A percentile compares a stretch with the other conserved stretches of the same genome.
These are phyloP conservation scores for Nothophytophthora sp. DNA, from an alignment of 352 stramenopile genomes.

Conservation along the genomic window DNA sequence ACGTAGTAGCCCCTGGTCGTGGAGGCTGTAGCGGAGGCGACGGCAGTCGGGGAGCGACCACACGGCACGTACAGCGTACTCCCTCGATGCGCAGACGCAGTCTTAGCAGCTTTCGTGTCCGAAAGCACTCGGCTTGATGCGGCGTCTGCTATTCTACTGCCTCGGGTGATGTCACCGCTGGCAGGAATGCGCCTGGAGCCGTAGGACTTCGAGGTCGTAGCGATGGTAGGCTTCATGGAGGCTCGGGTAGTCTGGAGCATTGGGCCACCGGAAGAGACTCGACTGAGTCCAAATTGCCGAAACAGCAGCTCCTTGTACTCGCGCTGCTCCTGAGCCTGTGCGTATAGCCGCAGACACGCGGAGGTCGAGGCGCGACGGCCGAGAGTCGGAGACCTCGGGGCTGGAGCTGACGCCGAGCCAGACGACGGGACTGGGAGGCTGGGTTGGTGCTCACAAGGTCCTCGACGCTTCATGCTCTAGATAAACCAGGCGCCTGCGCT, in stretches of 20 bases:
- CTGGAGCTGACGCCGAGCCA: background rate
- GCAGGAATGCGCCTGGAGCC: too few relatives aligned
- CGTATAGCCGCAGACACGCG: constrained; percentile 57
- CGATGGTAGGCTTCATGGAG: too few relatives aligned
- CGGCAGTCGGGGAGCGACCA: constrained; percentile 13
- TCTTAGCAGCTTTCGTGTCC: background rate
- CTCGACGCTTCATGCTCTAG: constrained; percentile 31
- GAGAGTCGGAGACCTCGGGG: background rate
- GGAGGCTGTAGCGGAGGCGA: too few relatives aligned
- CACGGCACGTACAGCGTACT: constrained; percentile 29
- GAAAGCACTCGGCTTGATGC: too few relatives aligned
- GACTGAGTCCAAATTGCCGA: constrained; percentile 51
- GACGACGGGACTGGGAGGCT: constrained; percentile 12
- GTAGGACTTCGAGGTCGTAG: too few relatives aligned
- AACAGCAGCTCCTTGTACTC: constrained; percentile 65
- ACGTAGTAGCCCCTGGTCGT: constrained; percentile 10
- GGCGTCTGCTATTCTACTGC: too few relatives aligned
- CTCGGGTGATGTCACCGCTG: too few relatives aligned
- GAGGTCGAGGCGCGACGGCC: constrained; percentile 12
- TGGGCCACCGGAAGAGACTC: constrained; percentile 4
- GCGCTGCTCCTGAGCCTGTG: constrained; percentile 50
- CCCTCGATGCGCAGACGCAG: constrained; percentile 11
- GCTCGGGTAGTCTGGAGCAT: too few relatives aligned
- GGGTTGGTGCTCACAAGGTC: constrained; percentile 17
- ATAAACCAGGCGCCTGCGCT: background rate